Percentiles rank a stretch among this genome's conserved stretches.
Evolutionary conservation across 257 asterid species (phyloP).

Genomic region (Solanum peruvianum): DNA sequence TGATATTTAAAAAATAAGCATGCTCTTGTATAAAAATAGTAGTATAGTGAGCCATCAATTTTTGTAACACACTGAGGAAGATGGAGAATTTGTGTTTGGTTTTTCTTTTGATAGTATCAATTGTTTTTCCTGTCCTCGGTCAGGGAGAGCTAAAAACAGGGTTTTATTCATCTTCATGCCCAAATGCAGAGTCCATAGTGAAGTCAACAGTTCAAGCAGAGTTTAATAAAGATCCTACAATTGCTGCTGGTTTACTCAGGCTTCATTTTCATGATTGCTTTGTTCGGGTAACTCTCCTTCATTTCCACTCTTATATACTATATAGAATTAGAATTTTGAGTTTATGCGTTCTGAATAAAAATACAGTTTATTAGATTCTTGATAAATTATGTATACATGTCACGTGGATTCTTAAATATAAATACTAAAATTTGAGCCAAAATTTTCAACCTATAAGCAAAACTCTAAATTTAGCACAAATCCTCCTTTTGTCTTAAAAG

Average conservation of each 20-base stretch:
- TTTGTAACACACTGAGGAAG: background rate
- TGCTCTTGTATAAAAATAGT: background rate
- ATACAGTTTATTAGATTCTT: background rate
- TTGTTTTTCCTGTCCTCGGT: slow-evolving; percentile 1
- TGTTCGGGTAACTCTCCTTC: slow-evolving; percentile 26
- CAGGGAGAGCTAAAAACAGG: slow-evolving; percentile 32
- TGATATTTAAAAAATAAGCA: background rate
- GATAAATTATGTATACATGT: background rate
- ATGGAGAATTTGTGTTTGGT: slow-evolving; percentile 17
- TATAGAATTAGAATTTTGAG: background rate
- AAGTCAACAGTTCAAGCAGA: slow-evolving; percentile 46
- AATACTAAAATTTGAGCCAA: background rate
- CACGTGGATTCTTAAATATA: background rate
- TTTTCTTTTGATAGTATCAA: background rate
- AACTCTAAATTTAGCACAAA: background rate
- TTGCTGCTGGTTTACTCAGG: slow-evolving; percentile 59
- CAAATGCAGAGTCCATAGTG: slow-evolving; percentile 49
- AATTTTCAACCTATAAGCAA: background rate
- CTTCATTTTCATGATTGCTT: slow-evolving; percentile 73
- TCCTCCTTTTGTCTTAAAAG: background rate
- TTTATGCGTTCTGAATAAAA: background rate
- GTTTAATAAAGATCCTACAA: slow-evolving; percentile 26
- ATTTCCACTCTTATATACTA: background rate
- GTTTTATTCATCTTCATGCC: slow-evolving; percentile 50
- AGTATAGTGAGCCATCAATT: background rate